A percentile compares a stretch with the other conserved stretches of the same genome.
These are phyloP conservation scores for Mollisia scopiformis DNA, from an alignment of 2,329 filamentous ascomycete genomes.

Conservation along the genomic window DNA sequence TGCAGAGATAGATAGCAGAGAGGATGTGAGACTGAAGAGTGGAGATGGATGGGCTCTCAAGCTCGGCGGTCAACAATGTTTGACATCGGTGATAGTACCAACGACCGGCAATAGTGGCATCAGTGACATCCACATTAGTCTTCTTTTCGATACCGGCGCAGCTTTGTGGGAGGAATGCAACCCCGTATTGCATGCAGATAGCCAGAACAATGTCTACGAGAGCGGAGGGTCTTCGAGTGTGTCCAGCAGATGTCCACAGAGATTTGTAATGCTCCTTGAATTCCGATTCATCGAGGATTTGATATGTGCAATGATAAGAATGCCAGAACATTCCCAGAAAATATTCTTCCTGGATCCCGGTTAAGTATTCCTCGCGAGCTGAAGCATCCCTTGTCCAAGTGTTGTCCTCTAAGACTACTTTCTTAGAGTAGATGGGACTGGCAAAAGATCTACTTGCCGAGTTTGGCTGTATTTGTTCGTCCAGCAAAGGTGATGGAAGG, in stretches of 20 bases:
- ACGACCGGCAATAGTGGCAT: constrained; percentile 41
- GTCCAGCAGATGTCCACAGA: constrained; percentile 39
- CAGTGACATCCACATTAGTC: constrained; percentile 26
- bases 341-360: constrained; percentile 47
- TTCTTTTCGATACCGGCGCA: constrained; percentile 9
- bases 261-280: constrained; percentile 48
- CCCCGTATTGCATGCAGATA: constrained; percentile 52
- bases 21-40: constrained; percentile 46
- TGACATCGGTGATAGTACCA: constrained; percentile 46
- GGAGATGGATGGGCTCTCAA: constrained; percentile 42
- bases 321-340: constrained; percentile 53
- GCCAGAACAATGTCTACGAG: constrained; percentile 56
- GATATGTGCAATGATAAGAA: constrained; percentile 45
- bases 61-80: constrained; percentile 38
- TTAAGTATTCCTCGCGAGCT: constrained; percentile 36
- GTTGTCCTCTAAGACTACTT: not conserved
- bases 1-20: constrained; percentile 42
- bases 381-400: constrained; percentile 4
- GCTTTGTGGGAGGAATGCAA: constrained; percentile 28
- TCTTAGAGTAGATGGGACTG: not conserved
- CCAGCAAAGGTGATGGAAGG: constrained; percentile 38
- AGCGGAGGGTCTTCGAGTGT: constrained; percentile 46
- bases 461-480: constrained; percentile 37
- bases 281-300: constrained; percentile 47
- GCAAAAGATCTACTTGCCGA: constrained; percentile 16